A percentile compares a stretch with the other conserved stretches of the same genome.
phyloP scores from a whole-genome alignment of 352 stramenopile species.

The Globisporangium radiosum region DNA sequence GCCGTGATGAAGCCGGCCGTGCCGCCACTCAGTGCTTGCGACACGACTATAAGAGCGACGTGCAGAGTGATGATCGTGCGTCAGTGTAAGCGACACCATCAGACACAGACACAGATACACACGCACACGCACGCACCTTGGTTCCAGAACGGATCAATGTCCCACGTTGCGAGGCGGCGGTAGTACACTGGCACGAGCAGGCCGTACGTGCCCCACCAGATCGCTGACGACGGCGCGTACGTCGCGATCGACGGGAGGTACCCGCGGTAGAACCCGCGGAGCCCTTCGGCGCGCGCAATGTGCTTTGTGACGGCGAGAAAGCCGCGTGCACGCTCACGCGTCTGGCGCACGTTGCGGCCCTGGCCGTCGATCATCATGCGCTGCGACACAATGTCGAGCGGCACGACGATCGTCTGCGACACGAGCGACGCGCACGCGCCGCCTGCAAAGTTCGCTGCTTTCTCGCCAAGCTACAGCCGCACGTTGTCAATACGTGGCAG shows the following conservation, averaged over 20 bases:
- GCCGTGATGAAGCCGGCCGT: conserved; percentile 74
- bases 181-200: conserved; percentile 75
- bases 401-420: conserved; percentile 82
- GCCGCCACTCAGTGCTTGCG: conserved; percentile 70
- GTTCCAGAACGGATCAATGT: conserved; percentile 72
- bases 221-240: conserved; percentile 78
- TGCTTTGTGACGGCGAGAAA: conserved; percentile 57
- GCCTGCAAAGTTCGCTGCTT: conserved; percentile 69
- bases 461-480: conserved; percentile 36
- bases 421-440: conserved; percentile 72
- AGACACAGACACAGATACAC: neutral
- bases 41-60: conserved; percentile 34
- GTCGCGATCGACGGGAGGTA: conserved; percentile 83
- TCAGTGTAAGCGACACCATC: neutral
- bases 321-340: conserved; percentile 42
- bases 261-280: conserved; percentile 78
- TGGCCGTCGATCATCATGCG: conserved; percentile 86
- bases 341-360: conserved; percentile 52
- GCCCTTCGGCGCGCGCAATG: conserved; percentile 54
- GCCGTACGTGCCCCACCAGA: conserved; percentile 87
- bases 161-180: conserved; percentile 41
- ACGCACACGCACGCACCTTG: conserved; percentile 35
- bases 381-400: conserved; percentile 86
- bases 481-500: neutral
- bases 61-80: no score